phyloP scores from a whole-genome alignment of 371 early-diverging fungal genomes.

The Apophysomyces variabilis region DNA sequence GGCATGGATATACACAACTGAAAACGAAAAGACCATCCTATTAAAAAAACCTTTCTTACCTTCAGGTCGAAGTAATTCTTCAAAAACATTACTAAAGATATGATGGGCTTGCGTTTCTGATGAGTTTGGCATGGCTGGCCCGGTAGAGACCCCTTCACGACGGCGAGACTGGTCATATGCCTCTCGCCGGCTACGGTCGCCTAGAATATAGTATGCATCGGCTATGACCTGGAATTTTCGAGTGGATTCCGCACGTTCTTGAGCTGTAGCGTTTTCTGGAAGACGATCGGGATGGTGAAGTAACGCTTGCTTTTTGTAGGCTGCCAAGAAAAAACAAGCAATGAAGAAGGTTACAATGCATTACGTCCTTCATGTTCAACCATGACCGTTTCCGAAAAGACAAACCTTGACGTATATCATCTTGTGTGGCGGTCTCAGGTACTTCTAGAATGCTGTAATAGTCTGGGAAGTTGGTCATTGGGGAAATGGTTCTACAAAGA shows the following conservation, averaged over 20 bases:
- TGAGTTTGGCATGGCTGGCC: conserved; percentile 11
- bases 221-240: conserved; percentile 80
- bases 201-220: conserved; percentile 81
- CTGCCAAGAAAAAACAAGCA: conserved; percentile 25
- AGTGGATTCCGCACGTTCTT: conserved; percentile 71
- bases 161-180: conserved; percentile 80
- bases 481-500: not conserved
- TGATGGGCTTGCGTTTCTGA: conserved; percentile 25
- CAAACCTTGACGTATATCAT: conserved; percentile 37
- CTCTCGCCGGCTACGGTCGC: conserved; percentile 70
- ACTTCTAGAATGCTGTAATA: conserved; percentile 39
- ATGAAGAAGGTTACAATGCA: too few relatives aligned
- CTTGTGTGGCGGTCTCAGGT: conserved; percentile 25
- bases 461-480: conserved; percentile 33
- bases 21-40: too few relatives aligned
- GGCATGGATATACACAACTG: too few relatives aligned
- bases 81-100: conserved; percentile 40
- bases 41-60: conserved; percentile 12
- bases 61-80: conserved; percentile 36
- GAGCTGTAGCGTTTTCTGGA: conserved; percentile 50
- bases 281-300: conserved; percentile 84
- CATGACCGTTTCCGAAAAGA: too few relatives aligned
- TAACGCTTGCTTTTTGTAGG: conserved; percentile 82
- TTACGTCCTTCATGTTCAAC: too few relatives aligned
- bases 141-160: conserved; percentile 15